Evolutionary conservation across 176 grass and related monocot species (phyloP), one percentile per base, ranked within the genome.

Genomic region (Oryza nivara): DNA sequence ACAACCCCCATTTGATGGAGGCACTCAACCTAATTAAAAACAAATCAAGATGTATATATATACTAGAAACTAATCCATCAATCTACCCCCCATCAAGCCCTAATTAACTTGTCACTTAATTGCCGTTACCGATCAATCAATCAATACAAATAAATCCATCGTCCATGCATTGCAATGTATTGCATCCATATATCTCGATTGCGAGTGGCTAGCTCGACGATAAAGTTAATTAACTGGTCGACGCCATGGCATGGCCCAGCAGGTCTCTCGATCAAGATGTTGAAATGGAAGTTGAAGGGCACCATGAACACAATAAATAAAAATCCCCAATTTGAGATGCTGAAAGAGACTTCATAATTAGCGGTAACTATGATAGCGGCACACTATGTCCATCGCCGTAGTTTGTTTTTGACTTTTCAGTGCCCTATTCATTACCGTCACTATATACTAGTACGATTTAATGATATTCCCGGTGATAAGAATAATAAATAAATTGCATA

Each of bases 101-200:
- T 58, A 58, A 58, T 58, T 30, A 74, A 52, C 70, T 7, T 45
- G 68, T 70, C 70, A 72, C 16, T 58, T 20, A 58, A 58, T 58
- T 12, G 15, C 54, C 5, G 6, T 58, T 58, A 58, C 19, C 54
- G 17, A 58, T 58, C 54, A 9, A 58, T 58, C 11, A 11, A 41
- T 41, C 70, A 46, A 8, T 26, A 35, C 19, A 45, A 32, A 32
- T 32, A 32, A 32, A 32, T 46, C n/a, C 19, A 45, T 46, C n/a
- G 23, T 45, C 17, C 38, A 23, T 52, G 49, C 49, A 52, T 52
- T 16, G 17, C 36, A 14, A 7, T 20, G 5, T 52, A 38, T 38
- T 38, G 36, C 5, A 38, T 38, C 36, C 36, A 38, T 58, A 20
- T 20, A 58, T 58, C 54, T 51, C 45, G 35, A 70, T 40, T 1